Conservation (phyloP, 345 rosid genomes). For the Eucalyptus dawsonii region DNA sequence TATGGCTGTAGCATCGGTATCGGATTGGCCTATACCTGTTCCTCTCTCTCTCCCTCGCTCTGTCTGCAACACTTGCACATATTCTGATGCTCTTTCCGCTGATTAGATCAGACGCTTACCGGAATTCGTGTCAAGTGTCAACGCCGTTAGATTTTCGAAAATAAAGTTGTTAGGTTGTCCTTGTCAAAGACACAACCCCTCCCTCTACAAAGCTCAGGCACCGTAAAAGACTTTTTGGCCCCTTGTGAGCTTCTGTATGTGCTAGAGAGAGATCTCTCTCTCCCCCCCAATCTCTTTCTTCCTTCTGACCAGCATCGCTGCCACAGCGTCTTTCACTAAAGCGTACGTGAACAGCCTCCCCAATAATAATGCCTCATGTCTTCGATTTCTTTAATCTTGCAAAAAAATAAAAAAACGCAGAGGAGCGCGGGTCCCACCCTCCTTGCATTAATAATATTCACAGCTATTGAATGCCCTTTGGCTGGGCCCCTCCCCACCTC, state of each 20-base stretch:
- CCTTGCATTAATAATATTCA: neutral
- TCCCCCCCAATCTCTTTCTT: neutral
- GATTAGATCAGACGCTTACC: conserved; percentile 18
- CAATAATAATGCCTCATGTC: neutral
- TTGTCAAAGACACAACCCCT: neutral
- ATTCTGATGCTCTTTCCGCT: conserved; percentile 8
- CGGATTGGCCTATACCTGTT: neutral
- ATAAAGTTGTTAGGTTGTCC: conserved; percentile 18
- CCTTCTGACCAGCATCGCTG: neutral
- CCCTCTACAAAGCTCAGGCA: neutral
- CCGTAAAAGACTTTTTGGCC: neutral
- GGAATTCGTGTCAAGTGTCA: conserved; percentile 21
- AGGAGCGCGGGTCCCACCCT: neutral
- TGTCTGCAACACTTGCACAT: neutral
- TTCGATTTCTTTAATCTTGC: neutral
- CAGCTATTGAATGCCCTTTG: neutral
- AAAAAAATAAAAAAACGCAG: neutral
- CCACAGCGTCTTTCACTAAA: neutral
- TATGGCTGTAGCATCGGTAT: neutral
- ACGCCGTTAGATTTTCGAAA: conserved; percentile 27
- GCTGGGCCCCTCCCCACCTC: neutral
- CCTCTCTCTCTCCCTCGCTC: neutral
- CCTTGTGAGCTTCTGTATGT: neutral
- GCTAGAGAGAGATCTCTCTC: neutral
- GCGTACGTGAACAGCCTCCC: neutral